Percentiles rank a stretch among this genome's conserved stretches.
phyloP scores from a whole-genome alignment of 176 grass and related monocot species.

The Carex parvula region DNA sequence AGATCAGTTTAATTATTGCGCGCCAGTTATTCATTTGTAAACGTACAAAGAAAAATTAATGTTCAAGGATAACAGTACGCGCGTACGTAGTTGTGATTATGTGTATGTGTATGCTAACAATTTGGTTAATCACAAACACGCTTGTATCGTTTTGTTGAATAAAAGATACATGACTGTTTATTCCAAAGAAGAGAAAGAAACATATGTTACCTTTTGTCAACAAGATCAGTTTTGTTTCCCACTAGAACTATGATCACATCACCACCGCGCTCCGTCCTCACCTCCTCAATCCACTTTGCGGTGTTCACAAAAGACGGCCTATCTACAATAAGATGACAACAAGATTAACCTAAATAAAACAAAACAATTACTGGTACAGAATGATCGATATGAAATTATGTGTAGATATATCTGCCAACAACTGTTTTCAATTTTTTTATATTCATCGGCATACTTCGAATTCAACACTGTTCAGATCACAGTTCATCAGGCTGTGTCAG shows the following conservation, averaged over 20 bases:
- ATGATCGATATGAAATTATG: not conserved
- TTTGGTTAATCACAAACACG: not conserved
- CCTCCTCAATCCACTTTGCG: slow-evolving; percentile 38
- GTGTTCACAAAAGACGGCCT: slow-evolving; percentile 43
- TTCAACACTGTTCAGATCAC: not conserved
- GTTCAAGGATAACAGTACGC: not conserved
- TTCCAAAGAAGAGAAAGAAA: slow-evolving; percentile 4
- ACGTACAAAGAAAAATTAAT: not conserved
- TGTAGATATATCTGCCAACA: not conserved
- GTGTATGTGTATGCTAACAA: not conserved
- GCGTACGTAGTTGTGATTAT: not conserved
- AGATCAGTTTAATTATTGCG: not conserved
- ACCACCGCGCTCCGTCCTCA: slow-evolving; percentile 39
- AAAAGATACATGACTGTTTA: not conserved
- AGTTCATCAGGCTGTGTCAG: not conserved
- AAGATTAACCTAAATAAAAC: slow-evolving; percentile 11
- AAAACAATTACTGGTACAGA: not conserved
- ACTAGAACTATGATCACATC: slow-evolving; percentile 52
- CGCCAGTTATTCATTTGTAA: not conserved
- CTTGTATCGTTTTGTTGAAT: not conserved
- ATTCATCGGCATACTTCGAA: not conserved
- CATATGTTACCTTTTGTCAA: slow-evolving; percentile 38
- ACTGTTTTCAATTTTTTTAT: not conserved
- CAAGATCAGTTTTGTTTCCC: slow-evolving; percentile 48
- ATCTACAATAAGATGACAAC: slow-evolving; percentile 19